Conservation (phyloP, 2,329 filamentous ascomycete genomes). For the Phaeophleospora eucalypticola region DNA sequence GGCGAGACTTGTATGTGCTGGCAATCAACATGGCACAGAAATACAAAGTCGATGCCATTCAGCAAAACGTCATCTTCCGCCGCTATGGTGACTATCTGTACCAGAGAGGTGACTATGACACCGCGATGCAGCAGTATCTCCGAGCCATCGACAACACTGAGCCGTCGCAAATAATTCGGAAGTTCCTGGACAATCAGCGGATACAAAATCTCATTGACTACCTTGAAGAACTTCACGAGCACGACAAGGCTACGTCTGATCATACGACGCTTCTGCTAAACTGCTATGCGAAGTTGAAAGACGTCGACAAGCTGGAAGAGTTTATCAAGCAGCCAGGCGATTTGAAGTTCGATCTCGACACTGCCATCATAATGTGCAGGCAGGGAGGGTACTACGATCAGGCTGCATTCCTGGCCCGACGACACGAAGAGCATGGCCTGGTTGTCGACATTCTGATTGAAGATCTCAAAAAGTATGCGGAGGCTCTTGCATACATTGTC, state of each 20-base stretch:
- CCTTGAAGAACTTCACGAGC: constrained; percentile 90
- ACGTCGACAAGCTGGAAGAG: constrained; percentile 89
- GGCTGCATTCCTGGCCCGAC: constrained; percentile 88
- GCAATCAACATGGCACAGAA: constrained; percentile 93
- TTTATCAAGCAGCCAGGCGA: constrained; percentile 96
- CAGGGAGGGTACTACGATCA: constrained; percentile 97
- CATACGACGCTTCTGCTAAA: constrained; percentile 93
- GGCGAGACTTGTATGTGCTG: constrained; percentile 84
- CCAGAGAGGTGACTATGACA: constrained; percentile 92
- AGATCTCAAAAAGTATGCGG: constrained; percentile 83
- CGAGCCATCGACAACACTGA: constrained; percentile 94
- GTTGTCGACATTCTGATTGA: constrained; percentile 96
- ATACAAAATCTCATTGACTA: constrained; percentile 98
- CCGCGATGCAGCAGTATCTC: constrained; percentile 98
- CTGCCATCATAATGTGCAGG: constrained; percentile 93
- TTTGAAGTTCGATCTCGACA: constrained; percentile 93
- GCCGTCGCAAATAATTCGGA: constrained; percentile 91
- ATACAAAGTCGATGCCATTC: constrained; percentile 69
- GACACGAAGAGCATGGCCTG: constrained; percentile 88
- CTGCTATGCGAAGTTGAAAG: constrained; percentile 96
- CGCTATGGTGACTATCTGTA: constrained; percentile 94
- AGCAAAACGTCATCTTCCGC: constrained; percentile 88
- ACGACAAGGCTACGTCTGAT: constrained; percentile 86
- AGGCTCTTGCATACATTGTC: constrained; percentile 89
- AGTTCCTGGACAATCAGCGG: constrained; percentile 94